A percentile compares a stretch with the other conserved stretches of the same genome.
These are phyloP conservation scores for Alectoria sarmentosa DNA, from an alignment of 495 filamentous ascomycete species.

Conservation along the genomic window DNA sequence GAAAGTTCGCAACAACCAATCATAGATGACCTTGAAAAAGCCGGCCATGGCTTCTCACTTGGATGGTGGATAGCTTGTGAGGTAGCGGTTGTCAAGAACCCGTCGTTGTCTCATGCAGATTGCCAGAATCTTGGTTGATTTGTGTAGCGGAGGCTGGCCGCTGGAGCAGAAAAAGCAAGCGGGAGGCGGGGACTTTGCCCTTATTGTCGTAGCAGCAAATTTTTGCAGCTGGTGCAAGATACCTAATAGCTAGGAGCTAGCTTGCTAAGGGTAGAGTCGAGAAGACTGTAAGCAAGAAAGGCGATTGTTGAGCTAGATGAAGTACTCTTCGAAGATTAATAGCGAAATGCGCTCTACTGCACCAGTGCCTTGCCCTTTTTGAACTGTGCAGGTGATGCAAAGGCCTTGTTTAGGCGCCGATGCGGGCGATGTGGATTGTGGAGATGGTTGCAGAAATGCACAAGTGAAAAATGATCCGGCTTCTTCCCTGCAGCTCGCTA, in stretches of 20 bases:
- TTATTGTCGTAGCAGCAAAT: constrained; percentile 20
- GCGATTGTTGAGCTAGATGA: neutral
- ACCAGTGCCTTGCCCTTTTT: neutral
- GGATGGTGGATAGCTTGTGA: constrained; percentile 17
- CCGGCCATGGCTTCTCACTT: constrained; percentile 58
- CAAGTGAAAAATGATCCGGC: neutral
- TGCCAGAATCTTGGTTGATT: constrained; percentile 21
- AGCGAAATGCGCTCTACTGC: neutral
- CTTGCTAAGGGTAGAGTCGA: too few species aligned
- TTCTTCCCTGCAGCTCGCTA: neutral
- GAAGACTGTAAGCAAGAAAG: neutral
- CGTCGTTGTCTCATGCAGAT: constrained; percentile 19
- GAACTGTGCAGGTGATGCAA: constrained; percentile 5
- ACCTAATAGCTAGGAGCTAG: too few species aligned
- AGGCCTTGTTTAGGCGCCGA: constrained; percentile 5
- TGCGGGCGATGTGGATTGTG: neutral
- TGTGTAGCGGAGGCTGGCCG: constrained; percentile 9
- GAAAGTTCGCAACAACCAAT: constrained; percentile 96
- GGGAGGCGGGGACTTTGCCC: constrained; percentile 23
- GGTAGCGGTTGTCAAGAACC: constrained; percentile 12
- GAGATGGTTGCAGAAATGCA: constrained; percentile 3
- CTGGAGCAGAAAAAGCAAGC: constrained; percentile 15
- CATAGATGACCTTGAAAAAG: constrained; percentile 89
- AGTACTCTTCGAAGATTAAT: neutral
- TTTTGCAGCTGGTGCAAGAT: neutral